Percentiles rank a stretch among this genome's conserved stretches.
phyloP scores from a whole-genome alignment of 176 grass and related monocot species.

The Eremochloa ophiuroides region DNA sequence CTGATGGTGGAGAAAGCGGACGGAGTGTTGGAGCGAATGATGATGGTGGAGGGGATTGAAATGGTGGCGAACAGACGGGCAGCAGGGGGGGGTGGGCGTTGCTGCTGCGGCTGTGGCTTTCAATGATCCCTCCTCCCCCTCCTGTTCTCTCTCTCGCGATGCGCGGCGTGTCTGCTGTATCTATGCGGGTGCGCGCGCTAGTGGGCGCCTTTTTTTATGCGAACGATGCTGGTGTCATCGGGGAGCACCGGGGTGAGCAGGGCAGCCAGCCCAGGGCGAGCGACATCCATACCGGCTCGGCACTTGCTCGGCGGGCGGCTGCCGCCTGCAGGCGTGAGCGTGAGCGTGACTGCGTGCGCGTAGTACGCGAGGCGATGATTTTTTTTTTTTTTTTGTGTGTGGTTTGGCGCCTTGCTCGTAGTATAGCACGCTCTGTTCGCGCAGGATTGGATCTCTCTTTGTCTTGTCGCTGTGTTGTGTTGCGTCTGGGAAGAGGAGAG shows the following conservation, averaged over 20 bases:
- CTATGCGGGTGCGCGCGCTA: constrained; percentile 24
- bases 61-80: constrained; percentile 49
- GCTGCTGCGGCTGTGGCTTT: too few species aligned
- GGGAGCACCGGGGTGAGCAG: not conserved
- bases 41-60: constrained; percentile 21
- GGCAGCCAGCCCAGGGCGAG: not conserved
- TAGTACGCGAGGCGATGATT: not conserved
- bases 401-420: not conserved
- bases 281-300: not conserved
- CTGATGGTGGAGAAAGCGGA: not conserved
- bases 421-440: not conserved
- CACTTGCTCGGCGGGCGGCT: too few species aligned
- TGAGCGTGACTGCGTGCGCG: not conserved
- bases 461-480: not conserved
- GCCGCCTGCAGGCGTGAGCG: not conserved
- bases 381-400: not conserved
- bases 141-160: not conserved
- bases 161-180: constrained; percentile 37
- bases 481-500: constrained; percentile 27
- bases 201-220: constrained; percentile 50
- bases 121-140: constrained; percentile 16
- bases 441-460: constrained; percentile 17
- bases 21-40: constrained; percentile 12
- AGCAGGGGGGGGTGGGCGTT: too few species aligned
- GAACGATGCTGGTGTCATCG: constrained; percentile 31